These are phyloP conservation scores for Vigna nakashimae DNA, from an alignment of 306 rosid species.

Conservation along the genomic window DNA sequence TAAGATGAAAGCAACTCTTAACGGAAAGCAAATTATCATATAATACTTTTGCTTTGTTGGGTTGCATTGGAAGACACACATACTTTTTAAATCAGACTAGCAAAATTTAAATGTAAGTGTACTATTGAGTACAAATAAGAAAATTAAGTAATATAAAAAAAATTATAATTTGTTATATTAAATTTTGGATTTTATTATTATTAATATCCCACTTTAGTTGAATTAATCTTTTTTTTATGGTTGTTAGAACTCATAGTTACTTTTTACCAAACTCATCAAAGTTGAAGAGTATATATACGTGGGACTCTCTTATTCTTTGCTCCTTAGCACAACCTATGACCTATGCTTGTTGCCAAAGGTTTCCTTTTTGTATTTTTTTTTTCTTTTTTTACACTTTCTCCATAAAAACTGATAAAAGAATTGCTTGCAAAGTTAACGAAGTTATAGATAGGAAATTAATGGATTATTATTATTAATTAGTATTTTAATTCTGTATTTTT, in stretches of 20 bases:
- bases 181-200: too few relatives aligned
- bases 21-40: not conserved
- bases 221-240: conserved; percentile 11
- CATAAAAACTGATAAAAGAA: not conserved
- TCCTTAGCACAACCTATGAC: not conserved
- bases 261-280: conserved; percentile 17
- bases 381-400: not conserved
- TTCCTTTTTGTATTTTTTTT: too few relatives aligned
- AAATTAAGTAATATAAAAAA: too few relatives aligned
- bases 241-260: conserved; percentile 32
- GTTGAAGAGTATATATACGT: not conserved
- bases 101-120: too few relatives aligned
- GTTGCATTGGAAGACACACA: too few relatives aligned
- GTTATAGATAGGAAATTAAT: too few relatives aligned
- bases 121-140: too few relatives aligned
- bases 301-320: conserved; percentile 2
- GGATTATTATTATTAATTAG: too few relatives aligned
- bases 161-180: too few relatives aligned
- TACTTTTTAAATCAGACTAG: too few relatives aligned
- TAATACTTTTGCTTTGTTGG: too few relatives aligned
- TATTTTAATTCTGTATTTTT: not conserved
- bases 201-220: not conserved
- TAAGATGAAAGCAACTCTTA: not conserved
- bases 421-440: not conserved
- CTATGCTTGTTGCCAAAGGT: not conserved